Evolutionary conservation across 441 rosid genomes (phyloP).

Genomic region (Brassica hybrid): DNA sequence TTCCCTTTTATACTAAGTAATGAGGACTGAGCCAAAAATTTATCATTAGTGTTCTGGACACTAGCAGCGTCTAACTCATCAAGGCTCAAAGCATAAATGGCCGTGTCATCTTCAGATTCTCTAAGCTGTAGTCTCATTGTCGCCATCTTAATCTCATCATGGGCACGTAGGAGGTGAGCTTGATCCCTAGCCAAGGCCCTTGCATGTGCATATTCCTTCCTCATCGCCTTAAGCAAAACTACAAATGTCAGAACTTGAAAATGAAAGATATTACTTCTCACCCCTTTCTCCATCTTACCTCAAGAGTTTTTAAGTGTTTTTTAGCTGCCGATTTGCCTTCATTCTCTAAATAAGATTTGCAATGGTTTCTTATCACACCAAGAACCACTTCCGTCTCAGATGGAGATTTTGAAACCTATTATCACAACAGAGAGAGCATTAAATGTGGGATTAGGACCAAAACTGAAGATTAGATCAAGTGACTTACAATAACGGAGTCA

Average conservation of each 20-base stretch:
- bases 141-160: constrained; percentile 96
- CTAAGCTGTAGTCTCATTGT: constrained; percentile 81
- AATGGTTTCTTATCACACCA: constrained; percentile 79
- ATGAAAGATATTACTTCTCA: background rate
- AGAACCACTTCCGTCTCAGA: constrained; percentile 85
- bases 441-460: constrained; percentile 23
- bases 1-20: constrained; percentile 76
- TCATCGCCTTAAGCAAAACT: constrained; percentile 62
- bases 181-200: constrained; percentile 85
- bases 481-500: constrained; percentile 78
- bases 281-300: constrained; percentile 53
- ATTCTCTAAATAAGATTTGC: constrained; percentile 67
- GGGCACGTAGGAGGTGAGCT: constrained; percentile 84
- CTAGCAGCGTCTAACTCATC: constrained; percentile 81
- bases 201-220: constrained; percentile 86
- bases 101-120: constrained; percentile 75
- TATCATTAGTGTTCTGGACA: constrained; percentile 77
- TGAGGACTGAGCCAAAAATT: constrained; percentile 69
- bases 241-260: constrained; percentile 31
- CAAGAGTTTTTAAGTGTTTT: constrained; percentile 76
- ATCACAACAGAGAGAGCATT: constrained; percentile 2
- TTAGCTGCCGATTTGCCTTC: constrained; percentile 64
- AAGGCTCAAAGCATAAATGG: constrained; percentile 76
- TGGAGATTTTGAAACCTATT: constrained; percentile 84
- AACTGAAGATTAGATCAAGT: constrained; percentile 35